phyloP scores from a whole-genome alignment of 78 protist genomes.

The Anaeramoeba ignava region DNA sequence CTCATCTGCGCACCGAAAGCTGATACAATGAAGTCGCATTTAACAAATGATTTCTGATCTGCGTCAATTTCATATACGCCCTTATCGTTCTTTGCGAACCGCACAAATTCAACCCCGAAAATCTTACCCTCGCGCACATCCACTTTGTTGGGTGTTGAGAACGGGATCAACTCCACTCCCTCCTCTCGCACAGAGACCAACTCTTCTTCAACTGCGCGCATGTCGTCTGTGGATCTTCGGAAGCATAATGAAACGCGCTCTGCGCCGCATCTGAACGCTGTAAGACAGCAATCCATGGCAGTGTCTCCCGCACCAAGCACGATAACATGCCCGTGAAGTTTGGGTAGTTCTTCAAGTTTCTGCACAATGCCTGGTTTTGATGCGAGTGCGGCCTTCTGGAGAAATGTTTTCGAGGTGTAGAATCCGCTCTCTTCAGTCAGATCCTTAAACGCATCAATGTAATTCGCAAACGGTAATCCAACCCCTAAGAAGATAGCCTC shows the following conservation, averaged over 20 bases:
- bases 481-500: constrained; percentile 74
- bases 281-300: constrained; percentile 86
- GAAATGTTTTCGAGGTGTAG: constrained; percentile 33
- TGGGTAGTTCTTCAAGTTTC: not conserved
- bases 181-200: not conserved
- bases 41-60: constrained; percentile 49
- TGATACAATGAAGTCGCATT: constrained; percentile 70
- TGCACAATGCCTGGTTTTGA: not conserved
- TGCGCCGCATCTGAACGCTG: constrained; percentile 77
- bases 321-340: constrained; percentile 32
- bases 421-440: constrained; percentile 44
- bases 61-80: constrained; percentile 62
- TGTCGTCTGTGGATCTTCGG: constrained; percentile 66
- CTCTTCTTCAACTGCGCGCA: constrained; percentile 48
- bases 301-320: constrained; percentile 96
- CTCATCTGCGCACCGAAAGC: constrained; percentile 70
- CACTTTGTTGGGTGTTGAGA: not conserved
- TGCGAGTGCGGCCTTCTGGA: not conserved
- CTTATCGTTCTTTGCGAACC: constrained; percentile 43
- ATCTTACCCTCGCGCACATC: not conserved
- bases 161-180: not conserved
- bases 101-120: not conserved
- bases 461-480: constrained; percentile 64
- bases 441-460: constrained; percentile 29
- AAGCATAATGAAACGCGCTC: constrained; percentile 59